These are phyloP conservation scores for Evansstolkia leycettana DNA, from an alignment of 495 filamentous ascomycete species.

Conservation along the genomic window DNA sequence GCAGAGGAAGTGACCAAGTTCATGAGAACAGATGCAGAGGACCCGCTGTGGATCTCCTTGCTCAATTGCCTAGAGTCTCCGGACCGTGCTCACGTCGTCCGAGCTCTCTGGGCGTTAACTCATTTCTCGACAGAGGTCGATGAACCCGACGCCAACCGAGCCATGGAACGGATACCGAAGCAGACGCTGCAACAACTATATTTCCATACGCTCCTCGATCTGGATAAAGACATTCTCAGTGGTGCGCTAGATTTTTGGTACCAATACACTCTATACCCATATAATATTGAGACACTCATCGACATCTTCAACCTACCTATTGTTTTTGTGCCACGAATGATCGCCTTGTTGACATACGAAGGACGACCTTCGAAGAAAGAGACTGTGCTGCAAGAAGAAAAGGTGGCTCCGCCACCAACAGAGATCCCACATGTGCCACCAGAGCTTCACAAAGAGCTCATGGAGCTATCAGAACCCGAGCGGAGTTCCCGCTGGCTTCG, in stretches of 20 bases:
- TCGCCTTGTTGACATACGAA: slow-evolving; percentile 60
- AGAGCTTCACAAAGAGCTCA: slow-evolving; percentile 65
- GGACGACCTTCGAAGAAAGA: slow-evolving; percentile 32
- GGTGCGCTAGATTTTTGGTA: slow-evolving; percentile 91
- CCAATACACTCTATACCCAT: slow-evolving; percentile 74
- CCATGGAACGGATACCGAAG: slow-evolving; percentile 57
- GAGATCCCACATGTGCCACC: slow-evolving; percentile 65
- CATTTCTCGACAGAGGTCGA: slow-evolving; percentile 79
- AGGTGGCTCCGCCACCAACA: slow-evolving; percentile 33
- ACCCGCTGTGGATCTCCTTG: slow-evolving; percentile 69
- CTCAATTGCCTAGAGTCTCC: slow-evolving; percentile 53
- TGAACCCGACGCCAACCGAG: slow-evolving; percentile 50
- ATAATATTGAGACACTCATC: slow-evolving; percentile 69
- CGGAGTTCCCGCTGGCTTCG: slow-evolving; percentile 72
- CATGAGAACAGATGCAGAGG: slow-evolving; percentile 53
- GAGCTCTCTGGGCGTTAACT: slow-evolving; percentile 70
- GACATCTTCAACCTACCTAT: slow-evolving; percentile 49
- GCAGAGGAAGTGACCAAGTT: slow-evolving; percentile 82
- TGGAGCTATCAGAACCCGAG: slow-evolving; percentile 69
- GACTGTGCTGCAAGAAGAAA: slow-evolving; percentile 32
- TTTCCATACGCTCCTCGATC: slow-evolving; percentile 69
- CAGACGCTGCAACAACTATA: slow-evolving; percentile 54
- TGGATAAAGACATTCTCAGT: slow-evolving; percentile 76
- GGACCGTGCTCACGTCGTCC: slow-evolving; percentile 79
- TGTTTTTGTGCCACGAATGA: slow-evolving; percentile 58